Evolutionary conservation across 306 rosid species (phyloP), one percentile per base, ranked within the genome.

Genomic region (Ammopiptanthus mongolicus): DNA sequence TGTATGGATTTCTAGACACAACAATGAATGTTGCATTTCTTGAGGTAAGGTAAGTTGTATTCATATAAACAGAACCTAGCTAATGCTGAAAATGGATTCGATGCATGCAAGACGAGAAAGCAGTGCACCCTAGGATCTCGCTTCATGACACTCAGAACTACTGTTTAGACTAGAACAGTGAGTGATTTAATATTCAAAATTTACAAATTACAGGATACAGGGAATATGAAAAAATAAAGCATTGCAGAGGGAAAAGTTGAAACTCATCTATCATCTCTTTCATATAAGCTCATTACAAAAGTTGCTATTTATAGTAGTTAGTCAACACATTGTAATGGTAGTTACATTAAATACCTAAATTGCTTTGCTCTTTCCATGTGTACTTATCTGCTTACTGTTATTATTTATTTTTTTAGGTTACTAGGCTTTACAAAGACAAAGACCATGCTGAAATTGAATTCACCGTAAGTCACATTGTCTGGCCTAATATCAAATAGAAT

Each of bases 361-460:
- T 39, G 23, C 51, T 69, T 22, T 62, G 7, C 29, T 57, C 15
- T 63, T 12, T 18, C 44, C 42, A 1, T 28, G 19, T 47, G 14
- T 66, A 34, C 14, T 76, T 53, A 50, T 60, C 71, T 74, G 55
- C 73, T 74, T 6, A 36, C 14, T 52, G 17, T 64, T 63, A 41
- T 13, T 59, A 21, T 65, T 61, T 56, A 0, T 21, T 21, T n/a
- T 68, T 84, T 62, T 41, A 93, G 98, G 96, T 91, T 41, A 87
- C 87, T 14, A 88, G 93, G 78, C 85, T 94, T 63, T 94, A 81
- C 94, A 89, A 76, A 84, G 93, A 81, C 85, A 89, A 83, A 78
- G 98, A 94, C 22, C 93, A 89, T 78, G 98, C 96, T 31, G 98
- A 94, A 83, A 64, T 94, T 31, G 98, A 94, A 86, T 94, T 57